A percentile compares a stretch with the other conserved stretches of the same genome.
Conservation (phyloP, 805 yeast genomes). For the Candida koratica region DNA sequence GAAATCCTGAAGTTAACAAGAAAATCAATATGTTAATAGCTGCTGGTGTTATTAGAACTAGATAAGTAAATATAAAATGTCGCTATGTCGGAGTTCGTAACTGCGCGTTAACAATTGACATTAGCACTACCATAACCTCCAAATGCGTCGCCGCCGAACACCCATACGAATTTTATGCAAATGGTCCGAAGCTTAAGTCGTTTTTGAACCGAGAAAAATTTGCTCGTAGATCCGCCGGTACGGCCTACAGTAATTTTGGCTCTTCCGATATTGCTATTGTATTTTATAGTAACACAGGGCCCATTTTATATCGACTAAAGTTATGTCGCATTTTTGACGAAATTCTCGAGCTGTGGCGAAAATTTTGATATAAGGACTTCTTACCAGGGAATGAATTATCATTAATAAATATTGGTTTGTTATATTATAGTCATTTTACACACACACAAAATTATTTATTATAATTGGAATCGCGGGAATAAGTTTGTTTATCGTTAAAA, state of each 20-base stretch:
- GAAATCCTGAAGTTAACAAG: slow-evolving; percentile 85
- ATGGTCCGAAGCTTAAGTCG: slow-evolving; percentile 3
- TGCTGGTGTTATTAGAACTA: slow-evolving; percentile 93
- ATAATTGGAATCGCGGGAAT: not conserved
- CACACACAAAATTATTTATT: not conserved
- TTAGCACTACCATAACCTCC: not conserved
- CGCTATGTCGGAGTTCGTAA: too few relatives aligned
- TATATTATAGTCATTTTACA: not conserved
- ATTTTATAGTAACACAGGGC: slow-evolving; percentile 3
- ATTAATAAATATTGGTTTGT: not conserved
- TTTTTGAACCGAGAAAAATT: slow-evolving; percentile 1
- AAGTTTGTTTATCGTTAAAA: too few relatives aligned
- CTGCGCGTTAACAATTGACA: too few relatives aligned
- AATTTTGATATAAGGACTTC: slow-evolving; percentile 5
- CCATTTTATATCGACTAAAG: not conserved
- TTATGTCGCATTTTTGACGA: slow-evolving; percentile 5
- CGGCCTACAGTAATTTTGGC: slow-evolving; percentile 6
- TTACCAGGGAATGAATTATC: slow-evolving; percentile 1
- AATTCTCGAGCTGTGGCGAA: slow-evolving; percentile 1
- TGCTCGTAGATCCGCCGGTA: slow-evolving; percentile 8
- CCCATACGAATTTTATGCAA: slow-evolving; percentile 3
- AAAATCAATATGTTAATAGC: slow-evolving; percentile 88
- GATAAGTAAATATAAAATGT: slow-evolving; percentile 39
- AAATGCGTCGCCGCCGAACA: slow-evolving; percentile 5
- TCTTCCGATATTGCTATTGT: slow-evolving; percentile 2